Evolutionary conservation across 176 grass and related monocot genomes (phyloP), one percentile per base, ranked within the genome.

Genomic region (Eleusine indica): DNA sequence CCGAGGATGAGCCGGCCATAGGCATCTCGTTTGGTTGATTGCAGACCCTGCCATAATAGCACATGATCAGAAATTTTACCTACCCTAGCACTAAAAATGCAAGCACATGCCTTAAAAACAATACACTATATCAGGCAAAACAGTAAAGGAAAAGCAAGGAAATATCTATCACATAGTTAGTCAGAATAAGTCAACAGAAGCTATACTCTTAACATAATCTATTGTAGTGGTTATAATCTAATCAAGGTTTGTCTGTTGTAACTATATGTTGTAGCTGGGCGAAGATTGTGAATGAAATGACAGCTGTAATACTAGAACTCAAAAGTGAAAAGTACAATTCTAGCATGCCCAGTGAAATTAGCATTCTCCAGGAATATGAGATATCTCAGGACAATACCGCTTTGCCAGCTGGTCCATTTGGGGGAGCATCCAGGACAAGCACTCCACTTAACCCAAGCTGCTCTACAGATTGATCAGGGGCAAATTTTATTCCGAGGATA

Each of bases 401-500:
- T 94, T 99, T 96, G 70, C 96, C 96, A 72, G 96, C 96, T 90
- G 96, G 96, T 67, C 96, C 96, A 47, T 87, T 96, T 77, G 89
- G 54, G 83, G 96, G 93, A 72, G 96, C 96, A 94, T 99, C 96
- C 78, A 99, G 83, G 64, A 99, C 89, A 76, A 99, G 96, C 40
- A 99, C 96, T 83, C 96, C 96, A 84, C 93, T 96, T 57, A 99
- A 77, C 74, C 96, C 93, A 91, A 99, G 93, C 74, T 99, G 96
- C 62, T 99, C 96, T 53, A 99, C 96, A 61, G 96, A 99, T 75
- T 99, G 96, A 89, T 99, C 96, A 75, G 96, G 96, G 66, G 96
- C 96, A 90, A 99, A 99, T 84, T 99, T 99, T 83, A 99, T 99
- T 73, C 96, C 96, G 29, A 99, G 82, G 81, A 99, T 99, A 82